phyloP scores from a whole-genome alignment of 208 protist species.

The Sergeia podlipaevii region DNA sequence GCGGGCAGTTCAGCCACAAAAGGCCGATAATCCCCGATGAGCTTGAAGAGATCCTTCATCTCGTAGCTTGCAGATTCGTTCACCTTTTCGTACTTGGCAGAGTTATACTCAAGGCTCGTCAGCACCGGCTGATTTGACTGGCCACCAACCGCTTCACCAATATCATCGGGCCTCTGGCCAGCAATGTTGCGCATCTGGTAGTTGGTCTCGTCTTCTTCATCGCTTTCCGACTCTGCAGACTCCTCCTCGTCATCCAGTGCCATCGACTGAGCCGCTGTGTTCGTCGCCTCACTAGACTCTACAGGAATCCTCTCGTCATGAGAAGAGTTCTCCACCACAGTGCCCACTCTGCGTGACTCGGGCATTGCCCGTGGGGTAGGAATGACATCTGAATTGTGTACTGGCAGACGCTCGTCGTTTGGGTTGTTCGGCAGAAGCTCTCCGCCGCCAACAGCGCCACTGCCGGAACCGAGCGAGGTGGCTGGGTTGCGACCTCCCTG shows the following conservation, averaged over 20 bases:
- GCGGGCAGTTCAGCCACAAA: constrained; percentile 93
- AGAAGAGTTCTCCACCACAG: constrained; percentile 47
- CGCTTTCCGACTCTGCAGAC: constrained; percentile 16
- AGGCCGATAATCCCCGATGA: constrained; percentile 94
- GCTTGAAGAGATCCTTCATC: constrained; percentile 96
- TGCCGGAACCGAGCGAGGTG: background rate
- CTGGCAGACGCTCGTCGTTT: constrained; percentile 82
- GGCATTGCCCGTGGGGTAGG: constrained; percentile 44
- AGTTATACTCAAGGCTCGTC: constrained; percentile 70
- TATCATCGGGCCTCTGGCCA: constrained; percentile 60
- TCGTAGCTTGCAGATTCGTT: constrained; percentile 86
- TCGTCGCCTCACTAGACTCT: constrained; percentile 7
- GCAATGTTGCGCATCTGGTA: constrained; percentile 39
- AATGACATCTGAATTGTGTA: constrained; percentile 50
- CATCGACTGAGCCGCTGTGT: constrained; percentile 17
- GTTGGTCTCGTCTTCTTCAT: constrained; percentile 11
- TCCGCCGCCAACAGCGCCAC: constrained; percentile 13
- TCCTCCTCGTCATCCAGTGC: constrained; percentile 16
- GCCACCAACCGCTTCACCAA: constrained; percentile 27
- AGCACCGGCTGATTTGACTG: constrained; percentile 5
- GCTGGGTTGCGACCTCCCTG: background rate
- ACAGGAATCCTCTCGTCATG: constrained; percentile 65
- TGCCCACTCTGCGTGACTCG: background rate
- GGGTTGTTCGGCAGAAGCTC: constrained; percentile 77
- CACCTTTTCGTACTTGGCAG: constrained; percentile 79